Evolutionary conservation across 2,329 filamentous ascomycete species (phyloP).

Genomic region (Neopestalotiopsis clavispora): DNA sequence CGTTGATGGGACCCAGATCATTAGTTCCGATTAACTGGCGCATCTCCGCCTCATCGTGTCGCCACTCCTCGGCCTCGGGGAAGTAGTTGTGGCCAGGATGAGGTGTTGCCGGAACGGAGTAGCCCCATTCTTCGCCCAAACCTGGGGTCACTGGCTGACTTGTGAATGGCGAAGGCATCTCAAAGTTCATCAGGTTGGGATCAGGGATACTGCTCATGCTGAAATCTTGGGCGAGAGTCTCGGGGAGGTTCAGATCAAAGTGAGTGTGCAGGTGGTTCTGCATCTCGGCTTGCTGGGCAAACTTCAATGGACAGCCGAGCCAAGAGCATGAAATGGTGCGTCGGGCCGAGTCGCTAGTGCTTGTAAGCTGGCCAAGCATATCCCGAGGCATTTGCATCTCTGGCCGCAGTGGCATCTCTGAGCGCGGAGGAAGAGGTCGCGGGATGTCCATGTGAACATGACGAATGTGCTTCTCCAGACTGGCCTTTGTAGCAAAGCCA

Average conservation of each 20-base stretch:
- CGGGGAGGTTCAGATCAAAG: slow-evolving; percentile 21
- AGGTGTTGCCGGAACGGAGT: neutral
- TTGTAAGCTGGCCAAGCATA: slow-evolving; percentile 49
- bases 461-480: slow-evolving; percentile 83
- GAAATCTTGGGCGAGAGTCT: neutral
- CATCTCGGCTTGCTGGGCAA: slow-evolving; percentile 9
- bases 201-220: neutral
- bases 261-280: slow-evolving; percentile 7
- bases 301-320: slow-evolving; percentile 4
- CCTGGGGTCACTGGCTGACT: slow-evolving; percentile 8
- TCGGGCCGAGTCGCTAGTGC: slow-evolving; percentile 24
- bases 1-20: slow-evolving; percentile 23
- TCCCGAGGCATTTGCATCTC: slow-evolving; percentile 24
- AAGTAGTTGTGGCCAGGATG: slow-evolving; percentile 32
- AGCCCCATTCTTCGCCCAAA: slow-evolving; percentile 12
- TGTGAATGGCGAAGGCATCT: slow-evolving; percentile 8
- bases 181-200: neutral
- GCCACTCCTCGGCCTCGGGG: slow-evolving; percentile 43
- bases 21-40: slow-evolving; percentile 38
- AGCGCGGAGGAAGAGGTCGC: slow-evolving; percentile 43
- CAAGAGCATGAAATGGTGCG: slow-evolving; percentile 14
- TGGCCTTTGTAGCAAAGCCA: slow-evolving; percentile 76
- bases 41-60: slow-evolving; percentile 49
- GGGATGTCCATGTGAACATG: slow-evolving; percentile 75
- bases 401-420: slow-evolving; percentile 21